Evolutionary conservation across 2,329 filamentous ascomycete genomes (phyloP), one percentile per base, ranked within the genome.

Genomic region (Mycocentrospora acerina): DNA sequence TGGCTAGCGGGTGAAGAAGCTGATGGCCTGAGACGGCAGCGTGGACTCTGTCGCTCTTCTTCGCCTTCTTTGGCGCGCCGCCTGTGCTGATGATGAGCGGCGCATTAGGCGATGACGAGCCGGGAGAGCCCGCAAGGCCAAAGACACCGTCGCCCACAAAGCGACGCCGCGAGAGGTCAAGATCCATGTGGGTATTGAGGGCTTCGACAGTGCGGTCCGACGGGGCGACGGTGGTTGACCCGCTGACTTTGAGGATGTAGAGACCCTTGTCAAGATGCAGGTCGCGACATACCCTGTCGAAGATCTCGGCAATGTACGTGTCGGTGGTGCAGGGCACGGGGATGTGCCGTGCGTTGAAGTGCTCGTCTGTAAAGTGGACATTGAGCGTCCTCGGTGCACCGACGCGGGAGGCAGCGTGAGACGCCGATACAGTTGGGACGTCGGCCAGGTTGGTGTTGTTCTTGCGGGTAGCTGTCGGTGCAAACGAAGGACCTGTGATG

Each of bases 231-330:
- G 83, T 86, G 12, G 85, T 85, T 2, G 85, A 87, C 11, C 82
- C 81, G 1, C 83, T 82, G 9, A 91, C 77, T 66, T 88, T 90
- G 47, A 94, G 77, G 4, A 91, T 84, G 61, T 89, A 87, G 40
- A 84, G 81, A 13, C 78, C 85, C 70, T 90, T 89, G 62, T 93
- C 88, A 0, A 93, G 73, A 41, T 87, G 82, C 29, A 89, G 77
- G 66, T 87, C 88, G 28, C 83, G 80, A 63, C 88, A 93, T 2
- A 88, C 83, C 49, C 82, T 76, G 58, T 91, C 87, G 35, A 91
- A 81, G 18, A 93, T 81, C 63, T 93, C 87, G 29, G 85, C 86
- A 29, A 93, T 80, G 62, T 90, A 93, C 19, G 84, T 91, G 52
- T 91, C 86, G 0, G 86, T 89, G 0, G 85, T 90, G 30, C 88